These are phyloP conservation scores for Clohesyomyces aquaticus DNA, from an alignment of 495 filamentous ascomycete species.

Conservation along the genomic window DNA sequence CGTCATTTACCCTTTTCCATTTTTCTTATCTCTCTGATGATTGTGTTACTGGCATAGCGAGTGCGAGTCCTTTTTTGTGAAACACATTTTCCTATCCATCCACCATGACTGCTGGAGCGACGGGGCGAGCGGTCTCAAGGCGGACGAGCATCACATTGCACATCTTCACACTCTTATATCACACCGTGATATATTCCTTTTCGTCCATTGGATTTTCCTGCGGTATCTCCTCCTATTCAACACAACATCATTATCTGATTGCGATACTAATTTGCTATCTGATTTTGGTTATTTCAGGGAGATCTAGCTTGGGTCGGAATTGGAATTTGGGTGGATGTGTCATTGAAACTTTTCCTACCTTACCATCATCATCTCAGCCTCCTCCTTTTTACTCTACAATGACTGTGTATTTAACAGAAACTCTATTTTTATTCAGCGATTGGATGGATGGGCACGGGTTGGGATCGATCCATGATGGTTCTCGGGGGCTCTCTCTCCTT, in stretches of 20 bases:
- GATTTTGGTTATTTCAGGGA: background rate
- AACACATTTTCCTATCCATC: no score
- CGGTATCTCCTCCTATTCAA: background rate
- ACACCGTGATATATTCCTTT: background rate
- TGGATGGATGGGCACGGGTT: no score
- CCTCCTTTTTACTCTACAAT: background rate
- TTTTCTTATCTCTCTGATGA: conserved; percentile 19
- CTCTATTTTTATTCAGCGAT: no score
- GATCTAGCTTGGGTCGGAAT: no score
- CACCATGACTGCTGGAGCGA: no score
- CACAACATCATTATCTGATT: background rate
- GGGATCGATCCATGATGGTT: no score
- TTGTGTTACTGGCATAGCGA: conserved; percentile 38
- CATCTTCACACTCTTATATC: background rate
- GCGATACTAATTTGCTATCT: background rate
- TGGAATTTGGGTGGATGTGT: background rate
- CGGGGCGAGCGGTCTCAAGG: background rate
- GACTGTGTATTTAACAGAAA: conserved; percentile 34
- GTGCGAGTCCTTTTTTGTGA: conserved; percentile 3
- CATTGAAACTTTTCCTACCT: no score
- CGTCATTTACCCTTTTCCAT: conserved; percentile 8
- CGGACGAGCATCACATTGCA: background rate
- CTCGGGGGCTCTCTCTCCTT: no score
- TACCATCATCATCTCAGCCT: no score
- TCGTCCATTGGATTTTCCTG: background rate